These are phyloP conservation scores for Chaetomium olivaceum DNA, from an alignment of 2,329 filamentous ascomycete species.

Conservation along the genomic window DNA sequence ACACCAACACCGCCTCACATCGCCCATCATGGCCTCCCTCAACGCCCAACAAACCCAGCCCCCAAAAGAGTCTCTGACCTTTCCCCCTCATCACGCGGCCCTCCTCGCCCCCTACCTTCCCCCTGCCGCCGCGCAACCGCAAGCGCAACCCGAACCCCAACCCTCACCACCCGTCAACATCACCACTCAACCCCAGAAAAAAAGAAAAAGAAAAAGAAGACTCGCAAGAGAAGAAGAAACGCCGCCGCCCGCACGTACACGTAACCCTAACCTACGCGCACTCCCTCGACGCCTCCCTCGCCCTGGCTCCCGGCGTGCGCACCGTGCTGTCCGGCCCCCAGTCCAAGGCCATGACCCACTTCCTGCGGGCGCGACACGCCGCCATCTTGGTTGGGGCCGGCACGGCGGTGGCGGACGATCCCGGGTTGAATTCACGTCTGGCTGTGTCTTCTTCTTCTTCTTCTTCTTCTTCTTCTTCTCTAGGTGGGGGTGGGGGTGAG, in stretches of 20 bases:
- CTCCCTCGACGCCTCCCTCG: conserved; percentile 80
- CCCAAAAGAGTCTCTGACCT: conserved; percentile 30
- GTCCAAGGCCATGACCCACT: conserved; percentile 92
- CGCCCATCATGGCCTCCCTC: not conserved
- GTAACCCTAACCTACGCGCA: conserved; percentile 88
- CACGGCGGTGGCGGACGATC: conserved; percentile 82
- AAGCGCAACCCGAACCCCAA: not conserved
- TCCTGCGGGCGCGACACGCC: conserved; percentile 77
- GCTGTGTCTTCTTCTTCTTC: conserved; percentile 37
- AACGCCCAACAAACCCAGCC: conserved; percentile 26
- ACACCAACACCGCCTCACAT: not conserved
- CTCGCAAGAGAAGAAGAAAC: not conserved
- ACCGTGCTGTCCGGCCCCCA: conserved; percentile 79
- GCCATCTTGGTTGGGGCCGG: conserved; percentile 84
- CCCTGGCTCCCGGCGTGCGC: conserved; percentile 74
- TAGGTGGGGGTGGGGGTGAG: not conserved
- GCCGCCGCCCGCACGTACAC: conserved; percentile 20
- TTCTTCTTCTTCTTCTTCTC: conserved; percentile 47
- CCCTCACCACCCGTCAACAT: conserved; percentile 9
- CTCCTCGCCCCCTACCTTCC: conserved; percentile 25
- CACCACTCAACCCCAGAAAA: not conserved
- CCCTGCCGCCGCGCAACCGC: conserved; percentile 17
- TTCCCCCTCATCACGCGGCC: conserved; percentile 21
- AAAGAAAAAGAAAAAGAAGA: conserved; percentile 3
- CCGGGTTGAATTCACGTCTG: conserved; percentile 81